Evolutionary conservation across 1,139 yeast genomes (phyloP).

Genomic region (Scheffersomyces illinoinensis): DNA sequence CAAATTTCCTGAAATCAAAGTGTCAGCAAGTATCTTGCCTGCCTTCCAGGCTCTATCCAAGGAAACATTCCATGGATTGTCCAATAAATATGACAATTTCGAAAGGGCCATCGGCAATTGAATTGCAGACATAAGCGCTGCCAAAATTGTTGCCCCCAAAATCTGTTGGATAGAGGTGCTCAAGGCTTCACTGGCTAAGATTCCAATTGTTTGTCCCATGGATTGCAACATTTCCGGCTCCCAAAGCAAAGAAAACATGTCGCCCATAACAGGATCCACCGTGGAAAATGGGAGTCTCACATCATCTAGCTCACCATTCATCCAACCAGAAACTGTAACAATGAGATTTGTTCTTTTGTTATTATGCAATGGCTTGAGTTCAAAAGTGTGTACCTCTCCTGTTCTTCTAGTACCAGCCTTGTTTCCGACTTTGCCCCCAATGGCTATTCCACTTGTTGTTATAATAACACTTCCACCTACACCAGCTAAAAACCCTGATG

Average conservation of each 20-base stretch:
- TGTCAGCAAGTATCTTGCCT: slow-evolving; percentile 89
- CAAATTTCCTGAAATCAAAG: slow-evolving; percentile 78
- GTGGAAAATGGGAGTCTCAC: slow-evolving; percentile 95
- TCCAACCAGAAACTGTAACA: slow-evolving; percentile 97
- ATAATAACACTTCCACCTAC: slow-evolving; percentile 96
- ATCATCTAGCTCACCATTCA: slow-evolving; percentile 94
- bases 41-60: slow-evolving; percentile 97
- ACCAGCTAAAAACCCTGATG: slow-evolving; percentile 90
- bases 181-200: slow-evolving; percentile 90
- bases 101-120: slow-evolving; percentile 92
- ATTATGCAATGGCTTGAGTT: slow-evolving; percentile 88
- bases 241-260: slow-evolving; percentile 87
- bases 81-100: slow-evolving; percentile 84
- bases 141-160: slow-evolving; percentile 85
- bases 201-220: slow-evolving; percentile 93
- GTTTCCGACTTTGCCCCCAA: slow-evolving; percentile 88
- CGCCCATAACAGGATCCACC: slow-evolving; percentile 97
- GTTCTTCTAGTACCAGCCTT: slow-evolving; percentile 83
- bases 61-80: slow-evolving; percentile 98
- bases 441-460: slow-evolving; percentile 86
- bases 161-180: slow-evolving; percentile 94
- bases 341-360: slow-evolving; percentile 85
- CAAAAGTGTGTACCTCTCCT: slow-evolving; percentile 93
- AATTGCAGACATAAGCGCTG: slow-evolving; percentile 94
- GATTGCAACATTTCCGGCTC: slow-evolving; percentile 97